A percentile compares a stretch with the other conserved stretches of the same genome.
phyloP scores from a whole-genome alignment of 345 rosid genomes.

The Psidium friedrichsthalianum region DNA sequence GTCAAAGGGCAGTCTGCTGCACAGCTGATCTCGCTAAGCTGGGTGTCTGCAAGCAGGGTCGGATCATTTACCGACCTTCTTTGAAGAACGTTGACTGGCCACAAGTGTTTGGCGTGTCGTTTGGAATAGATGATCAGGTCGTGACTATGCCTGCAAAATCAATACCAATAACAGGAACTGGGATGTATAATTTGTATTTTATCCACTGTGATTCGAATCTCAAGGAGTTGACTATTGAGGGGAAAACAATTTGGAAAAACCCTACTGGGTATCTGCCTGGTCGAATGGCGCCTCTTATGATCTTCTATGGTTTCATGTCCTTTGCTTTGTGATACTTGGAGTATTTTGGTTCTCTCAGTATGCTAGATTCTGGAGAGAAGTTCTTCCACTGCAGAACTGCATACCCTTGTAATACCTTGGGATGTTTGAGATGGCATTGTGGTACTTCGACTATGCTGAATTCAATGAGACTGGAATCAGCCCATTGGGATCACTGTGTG shows the following conservation, averaged over 20 bases:
- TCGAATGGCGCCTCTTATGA: conserved; percentile 95
- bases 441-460: conserved; percentile 89
- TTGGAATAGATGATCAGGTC: conserved; percentile 30
- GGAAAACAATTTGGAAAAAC: conserved; percentile 92
- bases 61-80: conserved; percentile 76
- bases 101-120: conserved; percentile 50
- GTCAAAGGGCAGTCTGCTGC: conserved; percentile 94
- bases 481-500: conserved; percentile 78
- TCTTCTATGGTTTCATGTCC: conserved; percentile 81
- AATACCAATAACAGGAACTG: conserved; percentile 61
- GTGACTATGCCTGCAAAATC: conserved; percentile 40
- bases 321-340: conserved; percentile 75
- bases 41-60: conserved; percentile 71
- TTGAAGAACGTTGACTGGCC: conserved; percentile 59
- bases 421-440: conserved; percentile 98
- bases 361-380: conserved; percentile 88
- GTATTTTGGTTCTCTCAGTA: conserved; percentile 92
- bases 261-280: conserved; percentile 89
- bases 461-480: conserved; percentile 77
- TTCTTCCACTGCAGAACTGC: conserved; percentile 81
- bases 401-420: conserved; percentile 82
- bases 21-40: conserved; percentile 82
- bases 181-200: conserved; percentile 93
- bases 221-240: conserved; percentile 53
- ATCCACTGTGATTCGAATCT: conserved; percentile 75